phyloP scores from a whole-genome alignment of 345 rosid species.

The Sonneratia alba region DNA sequence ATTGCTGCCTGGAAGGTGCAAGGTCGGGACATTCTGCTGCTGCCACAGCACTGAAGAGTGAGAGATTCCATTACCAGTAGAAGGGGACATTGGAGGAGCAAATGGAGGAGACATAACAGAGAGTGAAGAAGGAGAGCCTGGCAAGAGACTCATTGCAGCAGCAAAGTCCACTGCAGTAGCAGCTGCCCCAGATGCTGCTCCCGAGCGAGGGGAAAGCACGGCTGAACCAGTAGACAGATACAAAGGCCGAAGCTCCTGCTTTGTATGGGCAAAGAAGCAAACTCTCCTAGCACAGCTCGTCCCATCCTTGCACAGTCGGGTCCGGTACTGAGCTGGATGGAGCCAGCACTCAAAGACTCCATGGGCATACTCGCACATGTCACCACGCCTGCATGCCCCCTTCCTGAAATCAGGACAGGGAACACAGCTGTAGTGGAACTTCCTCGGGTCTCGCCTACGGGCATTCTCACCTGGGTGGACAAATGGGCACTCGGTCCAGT shows the following conservation, averaged over 20 bases:
- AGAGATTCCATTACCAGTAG: constrained; percentile 49
- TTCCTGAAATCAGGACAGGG: constrained; percentile 95
- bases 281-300: constrained; percentile 77
- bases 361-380: constrained; percentile 96
- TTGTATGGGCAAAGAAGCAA: constrained; percentile 88
- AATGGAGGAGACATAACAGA: constrained; percentile 76
- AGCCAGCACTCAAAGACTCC: constrained; percentile 99
- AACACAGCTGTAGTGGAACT: constrained; percentile 92
- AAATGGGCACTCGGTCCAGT: constrained; percentile 98
- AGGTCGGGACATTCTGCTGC: constrained; percentile 76
- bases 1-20: constrained; percentile 76
- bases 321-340: constrained; percentile 93
- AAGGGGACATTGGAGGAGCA: constrained; percentile 85
- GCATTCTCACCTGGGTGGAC: constrained; percentile 98
- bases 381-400: constrained; percentile 88
- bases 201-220: constrained; percentile 78
- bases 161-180: constrained; percentile 53
- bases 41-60: constrained; percentile 71
- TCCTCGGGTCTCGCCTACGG: constrained; percentile 92
- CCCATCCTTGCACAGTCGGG: constrained; percentile 88
- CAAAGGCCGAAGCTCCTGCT: constrained; percentile 83
- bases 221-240: constrained; percentile 88
- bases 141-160: constrained; percentile 61
- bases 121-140: constrained; percentile 75
- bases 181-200: constrained; percentile 13